Conservation (phyloP, 768 basidiomycete genomes). For the Suillus ampliporus region DNA sequence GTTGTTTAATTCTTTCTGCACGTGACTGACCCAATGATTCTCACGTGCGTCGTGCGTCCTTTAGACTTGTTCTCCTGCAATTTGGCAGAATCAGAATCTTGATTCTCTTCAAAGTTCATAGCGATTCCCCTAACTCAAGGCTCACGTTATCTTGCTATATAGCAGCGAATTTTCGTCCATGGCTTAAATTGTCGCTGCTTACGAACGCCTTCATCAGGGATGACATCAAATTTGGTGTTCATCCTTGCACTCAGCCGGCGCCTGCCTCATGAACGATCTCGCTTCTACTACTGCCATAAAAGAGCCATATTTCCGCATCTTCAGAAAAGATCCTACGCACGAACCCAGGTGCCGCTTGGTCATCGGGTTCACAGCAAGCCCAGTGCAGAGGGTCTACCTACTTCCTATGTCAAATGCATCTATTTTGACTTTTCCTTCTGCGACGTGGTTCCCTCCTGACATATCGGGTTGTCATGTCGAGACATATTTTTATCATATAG, state of each 20-base stretch:
- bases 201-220: background rate
- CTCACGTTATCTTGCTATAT: background rate
- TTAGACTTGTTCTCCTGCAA: too few species aligned
- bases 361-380: background rate
- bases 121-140: too few species aligned
- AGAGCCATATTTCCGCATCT: background rate
- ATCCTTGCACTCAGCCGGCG: background rate
- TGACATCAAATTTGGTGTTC: background rate
- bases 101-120: too few species aligned
- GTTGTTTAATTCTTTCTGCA: background rate
- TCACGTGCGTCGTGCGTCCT: slow-evolving; percentile 5
- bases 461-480: too few species aligned
- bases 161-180: background rate
- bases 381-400: background rate
- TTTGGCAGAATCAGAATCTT: too few species aligned
- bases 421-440: too few species aligned
- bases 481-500: too few species aligned
- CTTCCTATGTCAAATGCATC: background rate
- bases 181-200: background rate
- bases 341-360: too few species aligned
- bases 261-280: background rate
- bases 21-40: background rate
- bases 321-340: too few species aligned
- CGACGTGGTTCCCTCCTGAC: too few species aligned
- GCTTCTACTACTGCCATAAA: background rate